phyloP scores from a whole-genome alignment of 495 filamentous ascomycete genomes.

The Neurospora sp. region DNA sequence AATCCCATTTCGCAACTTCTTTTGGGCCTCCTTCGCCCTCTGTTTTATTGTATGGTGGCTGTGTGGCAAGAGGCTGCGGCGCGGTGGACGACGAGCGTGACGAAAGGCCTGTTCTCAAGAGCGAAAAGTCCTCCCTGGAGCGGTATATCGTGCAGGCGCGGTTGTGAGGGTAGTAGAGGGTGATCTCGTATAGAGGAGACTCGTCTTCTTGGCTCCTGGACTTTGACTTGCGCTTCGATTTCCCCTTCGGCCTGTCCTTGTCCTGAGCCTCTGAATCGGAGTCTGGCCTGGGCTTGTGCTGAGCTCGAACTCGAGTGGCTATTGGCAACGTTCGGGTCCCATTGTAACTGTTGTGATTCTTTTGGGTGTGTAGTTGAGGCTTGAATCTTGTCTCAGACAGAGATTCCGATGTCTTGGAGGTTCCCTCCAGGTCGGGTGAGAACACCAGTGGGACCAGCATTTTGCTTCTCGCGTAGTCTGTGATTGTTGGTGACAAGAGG shows the following conservation, averaged over 20 bases:
- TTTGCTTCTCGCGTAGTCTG: background rate
- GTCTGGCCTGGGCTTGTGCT: background rate
- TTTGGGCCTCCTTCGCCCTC: background rate
- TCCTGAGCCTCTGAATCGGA: background rate
- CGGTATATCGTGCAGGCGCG: slow-evolving; percentile 24
- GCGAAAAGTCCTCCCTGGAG: slow-evolving; percentile 15
- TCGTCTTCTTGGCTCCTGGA: background rate
- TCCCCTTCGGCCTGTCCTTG: background rate
- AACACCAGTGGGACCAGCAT: background rate
- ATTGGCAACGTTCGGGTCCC: slow-evolving; percentile 12
- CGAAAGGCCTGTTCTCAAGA: background rate
- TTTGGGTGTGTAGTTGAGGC: slow-evolving; percentile 21
- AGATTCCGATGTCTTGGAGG: background rate
- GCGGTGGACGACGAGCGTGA: background rate
- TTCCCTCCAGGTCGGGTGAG: background rate
- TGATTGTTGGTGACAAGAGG: background rate
- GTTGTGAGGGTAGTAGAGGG: slow-evolving; percentile 21
- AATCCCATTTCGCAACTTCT: background rate
- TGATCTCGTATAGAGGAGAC: slow-evolving; percentile 11
- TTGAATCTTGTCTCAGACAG: slow-evolving; percentile 2
- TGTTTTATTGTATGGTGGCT: background rate
- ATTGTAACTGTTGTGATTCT: slow-evolving; percentile 24
- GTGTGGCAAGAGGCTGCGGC: background rate
- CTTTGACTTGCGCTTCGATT: background rate
- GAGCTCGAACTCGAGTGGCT: slow-evolving; percentile 3